These are phyloP conservation scores for Mycena venus DNA, from an alignment of 768 basidiomycete genomes.

Conservation along the genomic window DNA sequence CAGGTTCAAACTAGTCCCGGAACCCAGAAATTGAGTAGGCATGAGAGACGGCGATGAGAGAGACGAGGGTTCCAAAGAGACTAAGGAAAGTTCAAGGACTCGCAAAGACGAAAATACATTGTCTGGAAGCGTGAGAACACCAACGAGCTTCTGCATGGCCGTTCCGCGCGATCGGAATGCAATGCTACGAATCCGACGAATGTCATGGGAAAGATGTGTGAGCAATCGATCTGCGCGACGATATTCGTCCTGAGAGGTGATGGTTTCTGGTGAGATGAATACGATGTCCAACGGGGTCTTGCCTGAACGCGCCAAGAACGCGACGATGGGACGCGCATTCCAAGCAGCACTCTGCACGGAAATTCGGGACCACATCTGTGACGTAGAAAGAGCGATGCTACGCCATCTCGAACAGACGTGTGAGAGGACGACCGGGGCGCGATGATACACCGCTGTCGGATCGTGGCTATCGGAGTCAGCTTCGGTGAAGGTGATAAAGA, in stretches of 20 bases:
- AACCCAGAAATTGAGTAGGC: slow-evolving; percentile 7
- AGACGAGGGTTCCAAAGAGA: slow-evolving; percentile 8
- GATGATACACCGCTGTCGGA: slow-evolving; percentile 43
- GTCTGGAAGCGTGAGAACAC: slow-evolving; percentile 30
- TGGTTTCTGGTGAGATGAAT: slow-evolving; percentile 35
- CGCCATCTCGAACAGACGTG: slow-evolving; percentile 69
- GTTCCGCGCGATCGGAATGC: slow-evolving; percentile 47
- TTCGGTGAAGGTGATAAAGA: slow-evolving; percentile 51
- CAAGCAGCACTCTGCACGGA: slow-evolving; percentile 42
- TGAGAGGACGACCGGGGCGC: slow-evolving; percentile 56
- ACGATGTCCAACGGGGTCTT: slow-evolving; percentile 50
- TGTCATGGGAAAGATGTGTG: slow-evolving; percentile 34
- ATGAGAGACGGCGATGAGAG: slow-evolving; percentile 6
- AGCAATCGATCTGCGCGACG: slow-evolving; percentile 42
- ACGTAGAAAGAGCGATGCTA: slow-evolving; percentile 54
- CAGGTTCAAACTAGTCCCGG: slow-evolving; percentile 34
- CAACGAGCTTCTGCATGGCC: slow-evolving; percentile 38
- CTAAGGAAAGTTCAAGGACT: slow-evolving; percentile 42
- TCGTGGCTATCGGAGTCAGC: slow-evolving; percentile 40
- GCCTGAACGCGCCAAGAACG: slow-evolving; percentile 53
- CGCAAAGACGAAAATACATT: slow-evolving; percentile 35
- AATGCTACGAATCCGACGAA: slow-evolving; percentile 47
- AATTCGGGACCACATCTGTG: slow-evolving; percentile 61
- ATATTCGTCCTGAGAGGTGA: slow-evolving; percentile 28
- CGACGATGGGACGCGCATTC: slow-evolving; percentile 31